Conservation (phyloP, 2,329 filamentous ascomycete species). For the Aciculosporium take region DNA sequence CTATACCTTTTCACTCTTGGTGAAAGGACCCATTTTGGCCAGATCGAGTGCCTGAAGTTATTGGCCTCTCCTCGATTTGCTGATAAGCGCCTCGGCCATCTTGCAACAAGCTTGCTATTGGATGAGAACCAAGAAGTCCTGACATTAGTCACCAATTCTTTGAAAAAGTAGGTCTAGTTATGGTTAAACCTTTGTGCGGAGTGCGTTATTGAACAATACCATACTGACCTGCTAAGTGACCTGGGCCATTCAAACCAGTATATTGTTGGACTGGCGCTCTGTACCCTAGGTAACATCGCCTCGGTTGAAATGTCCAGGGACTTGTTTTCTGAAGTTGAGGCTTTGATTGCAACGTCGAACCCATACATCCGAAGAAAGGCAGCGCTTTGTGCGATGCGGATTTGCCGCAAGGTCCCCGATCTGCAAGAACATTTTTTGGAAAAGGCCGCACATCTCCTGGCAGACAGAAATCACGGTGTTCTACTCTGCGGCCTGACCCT, state of each 20-base stretch:
- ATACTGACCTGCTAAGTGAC: slow-evolving; percentile 45
- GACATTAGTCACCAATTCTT: slow-evolving; percentile 90
- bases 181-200: neutral
- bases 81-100: slow-evolving; percentile 88
- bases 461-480: slow-evolving; percentile 92
- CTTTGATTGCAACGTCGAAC: slow-evolving; percentile 78
- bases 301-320: slow-evolving; percentile 98
- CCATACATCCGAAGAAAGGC: slow-evolving; percentile 98
- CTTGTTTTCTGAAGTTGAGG: slow-evolving; percentile 90
- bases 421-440: slow-evolving; percentile 94
- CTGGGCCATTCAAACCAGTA: slow-evolving; percentile 97
- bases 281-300: slow-evolving; percentile 93
- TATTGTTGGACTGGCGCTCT: slow-evolving; percentile 89
- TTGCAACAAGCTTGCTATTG: slow-evolving; percentile 88
- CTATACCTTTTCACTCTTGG: slow-evolving; percentile 96
- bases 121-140: slow-evolving; percentile 98
- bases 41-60: slow-evolving; percentile 97
- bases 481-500: slow-evolving; percentile 83
- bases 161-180: slow-evolving; percentile 63
- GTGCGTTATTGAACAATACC: neutral
- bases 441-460: slow-evolving; percentile 75
- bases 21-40: slow-evolving; percentile 94
- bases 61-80: slow-evolving; percentile 93
- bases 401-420: slow-evolving; percentile 95
- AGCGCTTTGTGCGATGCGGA: slow-evolving; percentile 95